Conservation (phyloP, 352 stramenopile species). For the Phytophthora macrochlamydospora region DNA sequence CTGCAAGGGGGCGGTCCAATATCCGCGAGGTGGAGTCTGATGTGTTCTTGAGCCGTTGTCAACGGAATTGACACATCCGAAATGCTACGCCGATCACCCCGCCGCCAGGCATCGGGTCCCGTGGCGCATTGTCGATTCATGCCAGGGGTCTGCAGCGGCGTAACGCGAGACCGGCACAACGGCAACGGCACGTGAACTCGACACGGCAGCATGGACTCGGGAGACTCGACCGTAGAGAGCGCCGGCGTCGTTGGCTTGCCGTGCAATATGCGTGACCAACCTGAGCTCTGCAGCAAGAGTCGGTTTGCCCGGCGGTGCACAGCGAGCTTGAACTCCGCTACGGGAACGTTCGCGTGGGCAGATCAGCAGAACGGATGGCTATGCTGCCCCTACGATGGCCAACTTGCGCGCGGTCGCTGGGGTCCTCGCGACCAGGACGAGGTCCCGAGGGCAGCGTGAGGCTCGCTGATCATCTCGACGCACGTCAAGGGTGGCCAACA, state of each 20-base stretch:
- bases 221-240: background rate
- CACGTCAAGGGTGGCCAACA: no score
- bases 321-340: background rate
- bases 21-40: background rate
- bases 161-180: background rate
- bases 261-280: background rate
- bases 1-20: background rate
- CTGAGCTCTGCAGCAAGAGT: background rate
- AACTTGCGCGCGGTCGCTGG: no score
- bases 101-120: background rate
- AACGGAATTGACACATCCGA: background rate
- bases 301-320: background rate
- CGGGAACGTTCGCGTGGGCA: background rate
- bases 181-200: background rate
- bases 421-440: background rate
- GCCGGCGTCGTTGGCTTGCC: background rate
- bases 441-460: background rate
- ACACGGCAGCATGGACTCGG: background rate
- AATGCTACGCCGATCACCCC: background rate
- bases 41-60: background rate
- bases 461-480: background rate
- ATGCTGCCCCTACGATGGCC: background rate
- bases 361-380: background rate
- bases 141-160: background rate
- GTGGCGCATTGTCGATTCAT: constrained; percentile 1